Evolutionary conservation across 768 basidiomycete genomes (phyloP).

Genomic region (Suillus ampliporus): DNA sequence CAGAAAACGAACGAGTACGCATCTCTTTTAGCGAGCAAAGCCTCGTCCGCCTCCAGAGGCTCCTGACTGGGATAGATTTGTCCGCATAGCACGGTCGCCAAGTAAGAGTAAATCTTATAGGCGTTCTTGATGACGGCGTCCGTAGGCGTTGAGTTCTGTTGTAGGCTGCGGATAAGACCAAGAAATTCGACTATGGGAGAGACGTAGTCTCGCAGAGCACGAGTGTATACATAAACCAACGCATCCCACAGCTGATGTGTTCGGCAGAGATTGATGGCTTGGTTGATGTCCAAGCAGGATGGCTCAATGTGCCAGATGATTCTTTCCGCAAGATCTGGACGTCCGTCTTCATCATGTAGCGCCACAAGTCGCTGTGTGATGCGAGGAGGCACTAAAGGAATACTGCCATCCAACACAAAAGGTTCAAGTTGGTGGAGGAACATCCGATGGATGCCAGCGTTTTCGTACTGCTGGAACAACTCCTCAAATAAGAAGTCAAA

Average conservation of each 20-base stretch:
- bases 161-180: constrained; percentile 61
- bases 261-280: constrained; percentile 87
- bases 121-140: constrained; percentile 73
- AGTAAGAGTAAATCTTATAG: constrained; percentile 91
- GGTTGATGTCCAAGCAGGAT: constrained; percentile 88
- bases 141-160: constrained; percentile 35
- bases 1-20: constrained; percentile 87
- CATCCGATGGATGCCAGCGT: constrained; percentile 81
- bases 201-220: constrained; percentile 86
- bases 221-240: constrained; percentile 91
- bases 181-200: constrained; percentile 88
- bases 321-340: constrained; percentile 80
- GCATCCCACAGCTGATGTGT: constrained; percentile 88
- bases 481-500: constrained; percentile 93
- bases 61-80: constrained; percentile 87
- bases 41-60: constrained; percentile 67
- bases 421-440: constrained; percentile 84
- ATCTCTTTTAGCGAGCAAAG: constrained; percentile 67
- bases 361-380: constrained; percentile 86
- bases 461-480: constrained; percentile 88
- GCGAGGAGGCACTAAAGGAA: constrained; percentile 80
- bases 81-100: constrained; percentile 81
- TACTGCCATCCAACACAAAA: constrained; percentile 75
- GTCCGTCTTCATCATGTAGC: constrained; percentile 72
- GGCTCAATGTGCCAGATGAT: constrained; percentile 98